These are phyloP conservation scores for Paraconiothyrium sp. DNA, from an alignment of 2,329 filamentous ascomycete species.

Conservation along the genomic window DNA sequence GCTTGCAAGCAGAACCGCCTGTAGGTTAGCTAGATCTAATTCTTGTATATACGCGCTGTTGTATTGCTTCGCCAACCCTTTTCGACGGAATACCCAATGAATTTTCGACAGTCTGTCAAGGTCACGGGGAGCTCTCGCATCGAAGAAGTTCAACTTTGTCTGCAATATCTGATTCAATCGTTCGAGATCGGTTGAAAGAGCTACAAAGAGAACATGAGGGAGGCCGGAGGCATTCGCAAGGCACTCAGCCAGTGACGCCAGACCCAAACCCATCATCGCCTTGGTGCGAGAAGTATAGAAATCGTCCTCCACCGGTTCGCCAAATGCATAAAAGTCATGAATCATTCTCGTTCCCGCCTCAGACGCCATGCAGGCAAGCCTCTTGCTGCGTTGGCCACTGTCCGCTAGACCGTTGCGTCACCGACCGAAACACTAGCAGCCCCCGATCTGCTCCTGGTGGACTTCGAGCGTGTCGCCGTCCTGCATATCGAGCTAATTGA, in stretches of 20 bases:
- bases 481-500: slow-evolving; percentile 85
- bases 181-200: slow-evolving; percentile 27
- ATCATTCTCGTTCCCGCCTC: neutral
- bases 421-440: slow-evolving; percentile 53
- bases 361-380: neutral
- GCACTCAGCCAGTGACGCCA: slow-evolving; percentile 38
- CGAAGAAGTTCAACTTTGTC: neutral
- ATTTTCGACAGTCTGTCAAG: neutral
- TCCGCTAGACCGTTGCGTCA: slow-evolving; percentile 2
- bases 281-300: slow-evolving; percentile 11
- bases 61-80: neutral
- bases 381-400: slow-evolving; percentile 1
- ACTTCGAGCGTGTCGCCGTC: slow-evolving; percentile 97
- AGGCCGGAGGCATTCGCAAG: slow-evolving; percentile 30
- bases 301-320: slow-evolving; percentile 6
- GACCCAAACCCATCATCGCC: slow-evolving; percentile 35
- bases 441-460: slow-evolving; percentile 97
- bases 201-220: slow-evolving; percentile 36
- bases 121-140: neutral
- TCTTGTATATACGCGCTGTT: neutral
- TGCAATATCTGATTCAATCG: slow-evolving; percentile 22
- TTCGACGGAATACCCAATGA: neutral
- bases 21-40: neutral
- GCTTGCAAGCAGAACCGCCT: neutral
- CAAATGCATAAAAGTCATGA: slow-evolving; percentile 14